Conservation (phyloP, 352 stramenopile genomes). For the Pythium plurisporium region DNA sequence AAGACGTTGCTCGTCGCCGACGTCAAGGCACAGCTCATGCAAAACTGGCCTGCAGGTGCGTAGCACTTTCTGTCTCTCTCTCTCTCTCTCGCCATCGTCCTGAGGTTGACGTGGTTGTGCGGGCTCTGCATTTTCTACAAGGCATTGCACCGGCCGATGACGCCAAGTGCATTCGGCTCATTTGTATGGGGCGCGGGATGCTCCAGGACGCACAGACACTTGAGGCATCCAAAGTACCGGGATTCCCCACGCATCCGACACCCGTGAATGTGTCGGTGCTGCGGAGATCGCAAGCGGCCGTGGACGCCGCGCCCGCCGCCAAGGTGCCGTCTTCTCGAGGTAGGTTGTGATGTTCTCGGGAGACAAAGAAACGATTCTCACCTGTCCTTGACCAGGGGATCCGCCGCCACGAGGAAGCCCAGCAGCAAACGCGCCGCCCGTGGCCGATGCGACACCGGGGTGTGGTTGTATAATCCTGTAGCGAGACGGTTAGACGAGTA, state of each 20-base stretch:
- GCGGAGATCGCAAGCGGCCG: slow-evolving; percentile 28
- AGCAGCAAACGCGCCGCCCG: slow-evolving; percentile 19
- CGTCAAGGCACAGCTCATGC: slow-evolving; percentile 67
- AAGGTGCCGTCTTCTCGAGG: slow-evolving; percentile 13
- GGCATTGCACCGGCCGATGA: slow-evolving; percentile 45
- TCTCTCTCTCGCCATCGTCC: not conserved
- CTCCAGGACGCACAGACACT: slow-evolving; percentile 89
- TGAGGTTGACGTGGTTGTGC: slow-evolving; percentile 3
- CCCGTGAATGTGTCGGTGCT: slow-evolving; percentile 93
- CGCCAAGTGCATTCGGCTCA: slow-evolving; percentile 78
- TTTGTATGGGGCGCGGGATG: slow-evolving; percentile 94
- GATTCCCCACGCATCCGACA: slow-evolving; percentile 93
- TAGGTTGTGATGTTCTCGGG: too few species aligned
- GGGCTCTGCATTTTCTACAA: slow-evolving; percentile 12
- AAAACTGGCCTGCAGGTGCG: slow-evolving; percentile 43
- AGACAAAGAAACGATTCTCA: too few species aligned
- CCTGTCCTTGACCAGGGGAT: too few species aligned
- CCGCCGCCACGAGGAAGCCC: slow-evolving; percentile 22
- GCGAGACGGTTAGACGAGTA: too few species aligned
- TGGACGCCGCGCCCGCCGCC: not conserved
- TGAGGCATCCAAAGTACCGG: slow-evolving; percentile 71
- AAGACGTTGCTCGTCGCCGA: slow-evolving; percentile 41
- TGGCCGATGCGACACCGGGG: slow-evolving; percentile 36
- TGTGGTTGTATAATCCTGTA: slow-evolving; percentile 62
- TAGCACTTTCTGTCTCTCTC: slow-evolving; percentile 22